Conservation (phyloP, 306 rosid genomes). For the Casuarina equisetifolia region DNA sequence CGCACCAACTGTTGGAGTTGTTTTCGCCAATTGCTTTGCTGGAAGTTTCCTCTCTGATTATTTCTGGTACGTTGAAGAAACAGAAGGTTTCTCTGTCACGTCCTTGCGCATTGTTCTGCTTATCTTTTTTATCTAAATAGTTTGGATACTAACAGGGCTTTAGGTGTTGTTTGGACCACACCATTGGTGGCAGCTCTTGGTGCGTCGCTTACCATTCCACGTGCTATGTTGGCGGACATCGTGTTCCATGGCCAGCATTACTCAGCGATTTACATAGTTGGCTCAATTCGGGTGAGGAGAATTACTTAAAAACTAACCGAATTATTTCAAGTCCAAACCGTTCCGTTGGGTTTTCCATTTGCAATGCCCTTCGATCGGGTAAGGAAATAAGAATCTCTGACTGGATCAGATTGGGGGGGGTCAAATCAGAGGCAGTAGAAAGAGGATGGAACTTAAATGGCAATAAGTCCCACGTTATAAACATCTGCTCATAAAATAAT, state of each 20-base stretch:
- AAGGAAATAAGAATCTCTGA: too few relatives aligned
- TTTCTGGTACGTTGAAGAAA: slow-evolving; percentile 28
- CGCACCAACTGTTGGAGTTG: slow-evolving; percentile 17
- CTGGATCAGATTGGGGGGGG: too few relatives aligned
- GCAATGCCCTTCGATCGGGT: too few relatives aligned
- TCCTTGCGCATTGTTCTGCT: background rate
- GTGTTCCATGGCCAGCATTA: slow-evolving; percentile 33
- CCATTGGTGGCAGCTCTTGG: slow-evolving; percentile 35
- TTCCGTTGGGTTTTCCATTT: too few relatives aligned
- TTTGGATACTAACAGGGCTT: slow-evolving; percentile 20
- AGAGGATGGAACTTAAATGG: too few relatives aligned
- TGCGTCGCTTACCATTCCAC: slow-evolving; percentile 31
- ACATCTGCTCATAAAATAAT: too few relatives aligned
- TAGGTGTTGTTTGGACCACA: slow-evolving; percentile 38
- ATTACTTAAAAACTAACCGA: background rate
- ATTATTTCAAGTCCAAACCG: too few relatives aligned
- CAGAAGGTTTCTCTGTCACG: background rate
- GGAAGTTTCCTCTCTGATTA: slow-evolving; percentile 36
- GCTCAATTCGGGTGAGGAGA: slow-evolving; percentile 25
- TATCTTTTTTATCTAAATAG: background rate
- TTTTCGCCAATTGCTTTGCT: slow-evolving; percentile 32
- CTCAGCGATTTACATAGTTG: slow-evolving; percentile 27
- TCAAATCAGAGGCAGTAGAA: too few relatives aligned
- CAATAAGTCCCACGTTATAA: too few relatives aligned
- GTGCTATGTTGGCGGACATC: slow-evolving; percentile 37